Evolutionary conservation across 352 stramenopile species (phyloP).

Genomic region (Pythium vanterpoolii): DNA sequence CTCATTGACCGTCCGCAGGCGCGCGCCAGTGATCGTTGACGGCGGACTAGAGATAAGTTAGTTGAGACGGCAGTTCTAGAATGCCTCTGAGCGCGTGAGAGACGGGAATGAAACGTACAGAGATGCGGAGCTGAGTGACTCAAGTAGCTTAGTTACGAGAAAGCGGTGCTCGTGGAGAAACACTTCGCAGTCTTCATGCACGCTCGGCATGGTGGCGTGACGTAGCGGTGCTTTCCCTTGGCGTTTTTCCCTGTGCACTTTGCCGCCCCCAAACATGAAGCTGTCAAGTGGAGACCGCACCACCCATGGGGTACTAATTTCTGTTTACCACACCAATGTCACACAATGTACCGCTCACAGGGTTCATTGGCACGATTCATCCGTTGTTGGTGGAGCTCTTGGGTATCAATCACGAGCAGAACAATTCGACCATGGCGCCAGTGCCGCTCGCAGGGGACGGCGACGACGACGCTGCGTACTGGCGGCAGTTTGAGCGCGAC

Average conservation of each 20-base stretch:
- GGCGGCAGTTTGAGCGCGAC: slow-evolving; percentile 65
- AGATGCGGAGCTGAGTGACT: slow-evolving; percentile 66
- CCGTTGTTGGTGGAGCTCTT: neutral
- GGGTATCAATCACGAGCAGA: neutral
- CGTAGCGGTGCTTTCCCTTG: neutral
- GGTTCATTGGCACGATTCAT: slow-evolving; percentile 1
- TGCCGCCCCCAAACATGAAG: neutral
- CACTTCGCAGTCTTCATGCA: slow-evolving; percentile 71
- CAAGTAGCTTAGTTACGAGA: slow-evolving; percentile 79
- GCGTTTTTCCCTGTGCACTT: neutral
- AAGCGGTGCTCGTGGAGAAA: slow-evolving; percentile 80
- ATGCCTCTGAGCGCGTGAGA: neutral
- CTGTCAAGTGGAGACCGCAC: neutral
- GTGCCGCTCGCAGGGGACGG: neutral
- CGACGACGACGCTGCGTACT: slow-evolving; percentile 32
- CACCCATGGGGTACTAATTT: neutral
- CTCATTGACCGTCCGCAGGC: slow-evolving; percentile 72
- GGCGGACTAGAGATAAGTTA: slow-evolving; percentile 34
- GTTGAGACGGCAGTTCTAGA: neutral
- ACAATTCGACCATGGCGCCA: neutral
- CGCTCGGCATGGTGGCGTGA: slow-evolving; percentile 53
- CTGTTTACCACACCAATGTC: neutral
- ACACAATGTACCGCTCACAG: neutral
- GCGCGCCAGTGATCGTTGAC: slow-evolving; percentile 70
- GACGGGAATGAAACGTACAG: slow-evolving; percentile 28